These are phyloP conservation scores for Boletus vermiculosoides DNA, from an alignment of 768 basidiomycete genomes.

Conservation along the genomic window DNA sequence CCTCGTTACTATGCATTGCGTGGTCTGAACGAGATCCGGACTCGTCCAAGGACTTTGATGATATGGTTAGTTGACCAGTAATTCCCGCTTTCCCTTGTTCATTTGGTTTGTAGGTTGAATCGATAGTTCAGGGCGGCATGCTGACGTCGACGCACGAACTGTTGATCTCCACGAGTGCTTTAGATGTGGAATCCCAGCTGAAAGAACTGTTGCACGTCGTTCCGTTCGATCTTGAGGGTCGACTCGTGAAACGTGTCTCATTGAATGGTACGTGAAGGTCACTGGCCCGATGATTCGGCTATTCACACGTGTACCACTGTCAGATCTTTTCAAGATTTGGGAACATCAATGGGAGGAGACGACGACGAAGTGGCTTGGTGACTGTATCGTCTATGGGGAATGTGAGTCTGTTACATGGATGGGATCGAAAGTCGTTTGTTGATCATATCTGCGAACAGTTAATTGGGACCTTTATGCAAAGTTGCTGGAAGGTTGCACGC, in stretches of 20 bases:
- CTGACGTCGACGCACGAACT: conserved; percentile 45
- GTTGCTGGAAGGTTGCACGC: conserved; percentile 41
- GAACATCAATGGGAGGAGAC: conserved; percentile 25
- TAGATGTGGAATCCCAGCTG: conserved; percentile 60
- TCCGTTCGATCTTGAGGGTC: conserved; percentile 57
- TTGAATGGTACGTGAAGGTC: conserved; percentile 45
- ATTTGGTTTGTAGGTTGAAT: conserved; percentile 43
- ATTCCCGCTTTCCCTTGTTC: neutral
- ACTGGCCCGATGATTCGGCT: neutral
- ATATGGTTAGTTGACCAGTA: conserved; percentile 49
- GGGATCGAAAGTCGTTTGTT: neutral
- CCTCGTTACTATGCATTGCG: conserved; percentile 57
- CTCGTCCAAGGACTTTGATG: conserved; percentile 48
- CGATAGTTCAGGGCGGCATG: conserved; percentile 44
- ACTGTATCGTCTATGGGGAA: conserved; percentile 36
- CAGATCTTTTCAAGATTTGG: conserved; percentile 29
- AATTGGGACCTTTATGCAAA: conserved; percentile 55
- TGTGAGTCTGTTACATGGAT: conserved; percentile 38
- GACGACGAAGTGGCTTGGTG: conserved; percentile 19
- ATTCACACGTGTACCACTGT: neutral
- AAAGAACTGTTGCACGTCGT: conserved; percentile 39
- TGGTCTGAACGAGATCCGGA: conserved; percentile 53
- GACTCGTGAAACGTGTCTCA: conserved; percentile 46
- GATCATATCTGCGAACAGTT: conserved; percentile 37
- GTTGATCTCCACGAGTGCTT: conserved; percentile 47